A percentile compares a stretch with the other conserved stretches of the same genome.
phyloP scores from a whole-genome alignment of 2,329 filamentous ascomycete genomes.

The Bipolaris bicolor region DNA sequence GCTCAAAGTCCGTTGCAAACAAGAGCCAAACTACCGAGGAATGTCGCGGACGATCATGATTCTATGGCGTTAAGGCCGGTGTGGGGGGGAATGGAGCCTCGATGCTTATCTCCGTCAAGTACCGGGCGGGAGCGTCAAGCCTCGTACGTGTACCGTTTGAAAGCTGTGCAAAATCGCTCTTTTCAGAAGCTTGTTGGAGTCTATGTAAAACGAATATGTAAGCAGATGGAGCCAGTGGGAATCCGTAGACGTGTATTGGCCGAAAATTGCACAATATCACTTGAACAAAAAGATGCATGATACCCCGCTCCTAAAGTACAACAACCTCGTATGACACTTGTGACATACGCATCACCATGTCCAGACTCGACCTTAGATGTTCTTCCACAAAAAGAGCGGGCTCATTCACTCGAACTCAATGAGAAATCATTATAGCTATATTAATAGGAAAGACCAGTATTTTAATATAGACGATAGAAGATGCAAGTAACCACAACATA shows the following conservation, averaged over 20 bases:
- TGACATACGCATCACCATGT: neutral
- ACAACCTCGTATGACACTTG: neutral
- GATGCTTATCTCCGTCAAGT: constrained; percentile 11
- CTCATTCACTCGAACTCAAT: no score
- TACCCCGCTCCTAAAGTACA: neutral
- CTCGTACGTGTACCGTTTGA: neutral
- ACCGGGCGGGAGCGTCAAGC: constrained; percentile 1
- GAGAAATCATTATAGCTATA: neutral
- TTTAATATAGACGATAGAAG: neutral
- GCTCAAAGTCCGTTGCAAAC: neutral
- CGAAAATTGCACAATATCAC: no score
- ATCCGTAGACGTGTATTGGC: neutral
- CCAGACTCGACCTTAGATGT: neutral
- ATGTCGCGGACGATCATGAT: constrained; percentile 5
- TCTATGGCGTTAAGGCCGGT: constrained; percentile 13
- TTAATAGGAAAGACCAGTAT: neutral
- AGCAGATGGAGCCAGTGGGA: neutral
- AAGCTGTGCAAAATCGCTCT: neutral
- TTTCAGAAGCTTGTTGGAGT: neutral
- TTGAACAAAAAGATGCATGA: neutral
- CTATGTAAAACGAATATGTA: neutral
- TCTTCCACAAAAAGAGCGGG: no score
- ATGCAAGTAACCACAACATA: neutral
- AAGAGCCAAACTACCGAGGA: neutral
- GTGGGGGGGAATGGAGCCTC: constrained; percentile 1